Evolutionary conservation across 495 filamentous ascomycete species (phyloP).

Genomic region (Neurospora sp.): DNA sequence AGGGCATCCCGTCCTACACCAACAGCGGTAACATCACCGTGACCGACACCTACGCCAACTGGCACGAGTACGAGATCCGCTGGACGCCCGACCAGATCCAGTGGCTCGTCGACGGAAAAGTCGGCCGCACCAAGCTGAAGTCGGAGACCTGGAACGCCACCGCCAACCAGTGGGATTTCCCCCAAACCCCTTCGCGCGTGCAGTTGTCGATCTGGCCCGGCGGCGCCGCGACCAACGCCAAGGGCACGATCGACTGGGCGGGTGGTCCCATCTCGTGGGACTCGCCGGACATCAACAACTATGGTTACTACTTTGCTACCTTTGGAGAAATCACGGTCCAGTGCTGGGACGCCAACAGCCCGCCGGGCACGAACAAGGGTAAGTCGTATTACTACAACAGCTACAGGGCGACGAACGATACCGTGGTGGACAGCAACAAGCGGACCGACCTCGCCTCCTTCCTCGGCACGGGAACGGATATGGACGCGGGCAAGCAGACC

Average conservation of each 20-base stretch:
- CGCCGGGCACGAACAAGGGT: slow-evolving; percentile 47
- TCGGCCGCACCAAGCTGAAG: slow-evolving; percentile 62
- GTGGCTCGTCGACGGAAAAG: slow-evolving; percentile 76
- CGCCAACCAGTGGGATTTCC: slow-evolving; percentile 72
- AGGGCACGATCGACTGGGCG: slow-evolving; percentile 86
- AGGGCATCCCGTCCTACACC: slow-evolving; percentile 78
- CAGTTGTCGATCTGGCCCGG: slow-evolving; percentile 96
- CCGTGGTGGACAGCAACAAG: slow-evolving; percentile 65
- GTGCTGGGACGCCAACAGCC: slow-evolving; percentile 66
- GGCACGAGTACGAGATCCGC: slow-evolving; percentile 85
- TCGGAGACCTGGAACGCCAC: slow-evolving; percentile 77
- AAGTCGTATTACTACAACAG: slow-evolving; percentile 70
- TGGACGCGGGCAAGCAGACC: slow-evolving; percentile 39
- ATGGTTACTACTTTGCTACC: slow-evolving; percentile 82
- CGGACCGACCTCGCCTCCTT: slow-evolving; percentile 71
- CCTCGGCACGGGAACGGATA: slow-evolving; percentile 65
- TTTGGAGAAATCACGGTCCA: slow-evolving; percentile 67
- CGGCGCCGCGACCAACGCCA: slow-evolving; percentile 63
- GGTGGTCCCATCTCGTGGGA: slow-evolving; percentile 88
- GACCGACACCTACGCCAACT: slow-evolving; percentile 64
- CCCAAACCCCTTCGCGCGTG: slow-evolving; percentile 87
- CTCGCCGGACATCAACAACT: slow-evolving; percentile 63
- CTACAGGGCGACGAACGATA: slow-evolving; percentile 56
- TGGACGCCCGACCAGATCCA: slow-evolving; percentile 79
- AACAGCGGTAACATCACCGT: slow-evolving; percentile 63